Evolutionary conservation across 305 asterid species (phyloP).

Genomic region (Fraxinus sp.): DNA sequence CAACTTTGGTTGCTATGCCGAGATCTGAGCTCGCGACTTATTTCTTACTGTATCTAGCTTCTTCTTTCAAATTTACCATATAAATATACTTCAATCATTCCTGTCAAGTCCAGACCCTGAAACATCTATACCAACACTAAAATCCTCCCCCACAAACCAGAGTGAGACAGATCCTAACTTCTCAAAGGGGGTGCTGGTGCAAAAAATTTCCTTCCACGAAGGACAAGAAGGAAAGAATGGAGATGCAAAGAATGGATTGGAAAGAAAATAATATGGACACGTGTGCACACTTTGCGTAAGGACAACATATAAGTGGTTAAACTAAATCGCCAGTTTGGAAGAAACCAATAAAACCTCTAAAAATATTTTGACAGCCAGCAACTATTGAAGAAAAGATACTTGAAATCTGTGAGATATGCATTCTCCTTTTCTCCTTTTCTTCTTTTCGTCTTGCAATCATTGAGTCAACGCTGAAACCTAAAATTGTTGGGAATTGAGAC

Average conservation of each 20-base stretch:
- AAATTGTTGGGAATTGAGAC: not conserved
- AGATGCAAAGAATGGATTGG: not conserved
- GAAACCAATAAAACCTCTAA: not conserved
- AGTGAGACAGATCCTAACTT: not conserved
- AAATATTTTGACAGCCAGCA: not conserved
- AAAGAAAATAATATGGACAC: not conserved
- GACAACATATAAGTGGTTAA: not conserved
- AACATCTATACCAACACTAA: not conserved
- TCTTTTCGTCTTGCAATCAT: not conserved
- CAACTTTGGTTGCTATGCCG: not conserved
- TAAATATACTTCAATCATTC: not conserved
- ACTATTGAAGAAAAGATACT: not conserved
- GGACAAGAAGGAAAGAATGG: not conserved
- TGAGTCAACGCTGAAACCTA: not conserved
- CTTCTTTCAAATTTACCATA: not conserved
- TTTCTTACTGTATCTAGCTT: not conserved
- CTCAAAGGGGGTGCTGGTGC: not conserved
- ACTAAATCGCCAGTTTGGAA: not conserved
- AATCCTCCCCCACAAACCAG: not conserved
- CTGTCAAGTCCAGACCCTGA: not conserved
- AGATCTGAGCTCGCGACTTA: not conserved
- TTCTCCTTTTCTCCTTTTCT: not conserved
- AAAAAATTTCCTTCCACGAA: not conserved
- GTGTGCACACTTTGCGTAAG: not conserved
- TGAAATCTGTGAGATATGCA: not conserved